phyloP scores from a whole-genome alignment of 2,329 filamentous ascomycete species.

The Epichloe bromicola region DNA sequence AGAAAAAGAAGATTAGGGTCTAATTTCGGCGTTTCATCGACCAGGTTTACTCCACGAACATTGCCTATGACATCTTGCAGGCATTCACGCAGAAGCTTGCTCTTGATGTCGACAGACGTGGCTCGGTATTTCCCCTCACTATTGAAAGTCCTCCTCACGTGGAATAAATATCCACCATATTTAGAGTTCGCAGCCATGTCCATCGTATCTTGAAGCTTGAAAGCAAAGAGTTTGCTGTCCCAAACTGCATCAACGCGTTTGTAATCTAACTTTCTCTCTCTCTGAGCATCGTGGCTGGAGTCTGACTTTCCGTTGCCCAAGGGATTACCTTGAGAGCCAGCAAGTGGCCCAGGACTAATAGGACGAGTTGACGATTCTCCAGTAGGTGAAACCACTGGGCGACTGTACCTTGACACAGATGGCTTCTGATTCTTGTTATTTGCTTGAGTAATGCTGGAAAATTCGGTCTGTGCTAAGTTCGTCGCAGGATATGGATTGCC shows the following conservation, averaged over 20 bases:
- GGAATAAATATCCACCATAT: constrained; percentile 72
- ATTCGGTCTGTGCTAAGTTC: neutral
- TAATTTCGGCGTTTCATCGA: constrained; percentile 64
- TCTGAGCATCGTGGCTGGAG: neutral
- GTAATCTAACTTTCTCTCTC: constrained; percentile 25
- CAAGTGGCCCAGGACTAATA: neutral
- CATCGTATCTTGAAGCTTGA: constrained; percentile 41
- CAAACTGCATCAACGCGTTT: constrained; percentile 43
- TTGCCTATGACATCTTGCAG: constrained; percentile 27
- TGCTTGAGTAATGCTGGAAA: neutral
- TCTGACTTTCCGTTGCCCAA: neutral
- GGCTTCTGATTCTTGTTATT: neutral
- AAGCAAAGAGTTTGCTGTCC: constrained; percentile 36
- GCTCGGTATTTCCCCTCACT: constrained; percentile 66
- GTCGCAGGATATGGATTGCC: neutral
- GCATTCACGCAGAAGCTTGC: constrained; percentile 60
- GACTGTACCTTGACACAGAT: neutral
- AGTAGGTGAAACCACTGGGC: neutral
- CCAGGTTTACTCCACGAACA: constrained; percentile 50
- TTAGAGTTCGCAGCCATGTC: constrained; percentile 33
- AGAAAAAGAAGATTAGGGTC: constrained; percentile 61
- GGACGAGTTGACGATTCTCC: neutral
- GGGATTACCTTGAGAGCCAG: neutral
- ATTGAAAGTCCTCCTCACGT: constrained; percentile 70
- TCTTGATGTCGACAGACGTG: constrained; percentile 75